phyloP scores from a whole-genome alignment of 2,329 filamentous ascomycete genomes.

The Cladophialophora exuberans region DNA sequence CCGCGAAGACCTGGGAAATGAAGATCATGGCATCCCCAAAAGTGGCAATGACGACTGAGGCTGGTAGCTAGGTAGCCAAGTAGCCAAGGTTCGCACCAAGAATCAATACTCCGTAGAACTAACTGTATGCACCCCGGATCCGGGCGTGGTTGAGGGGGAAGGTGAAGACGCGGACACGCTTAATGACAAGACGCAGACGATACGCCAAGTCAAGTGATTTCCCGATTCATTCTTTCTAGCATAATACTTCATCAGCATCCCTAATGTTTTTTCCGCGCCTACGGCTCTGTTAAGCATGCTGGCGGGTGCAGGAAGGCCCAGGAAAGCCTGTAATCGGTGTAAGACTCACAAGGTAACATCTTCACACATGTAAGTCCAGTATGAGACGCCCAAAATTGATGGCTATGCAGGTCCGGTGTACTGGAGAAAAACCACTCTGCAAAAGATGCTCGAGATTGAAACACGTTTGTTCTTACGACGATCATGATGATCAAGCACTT shows the following conservation, averaged over 20 bases:
- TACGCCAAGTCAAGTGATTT: conserved; percentile 1
- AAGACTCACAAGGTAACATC: conserved; percentile 11
- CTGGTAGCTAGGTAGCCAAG: too few relatives aligned
- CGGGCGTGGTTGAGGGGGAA: too few relatives aligned
- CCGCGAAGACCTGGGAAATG: conserved; percentile 4
- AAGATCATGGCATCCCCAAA: conserved; percentile 2
- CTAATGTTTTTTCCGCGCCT: neutral
- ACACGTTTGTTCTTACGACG: neutral
- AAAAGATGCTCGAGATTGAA: conserved; percentile 6
- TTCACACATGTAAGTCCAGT: neutral
- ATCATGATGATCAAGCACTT: neutral
- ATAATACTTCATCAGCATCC: too few relatives aligned
- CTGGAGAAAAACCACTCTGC: conserved; percentile 5
- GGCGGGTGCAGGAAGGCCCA: conserved; percentile 5
- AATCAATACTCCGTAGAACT: too few relatives aligned
- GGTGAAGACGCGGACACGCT: neutral
- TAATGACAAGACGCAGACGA: neutral
- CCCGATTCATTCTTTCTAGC: neutral
- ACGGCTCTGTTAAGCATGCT: conserved; percentile 7
- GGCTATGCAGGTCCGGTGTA: neutral
- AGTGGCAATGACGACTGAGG: conserved; percentile 16
- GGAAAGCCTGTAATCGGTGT: conserved; percentile 16
- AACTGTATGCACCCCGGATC: too few relatives aligned
- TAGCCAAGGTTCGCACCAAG: too few relatives aligned
- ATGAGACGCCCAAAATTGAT: neutral